Conservation (phyloP, 495 filamentous ascomycete genomes). For the Aspergillus affinis region DNA sequence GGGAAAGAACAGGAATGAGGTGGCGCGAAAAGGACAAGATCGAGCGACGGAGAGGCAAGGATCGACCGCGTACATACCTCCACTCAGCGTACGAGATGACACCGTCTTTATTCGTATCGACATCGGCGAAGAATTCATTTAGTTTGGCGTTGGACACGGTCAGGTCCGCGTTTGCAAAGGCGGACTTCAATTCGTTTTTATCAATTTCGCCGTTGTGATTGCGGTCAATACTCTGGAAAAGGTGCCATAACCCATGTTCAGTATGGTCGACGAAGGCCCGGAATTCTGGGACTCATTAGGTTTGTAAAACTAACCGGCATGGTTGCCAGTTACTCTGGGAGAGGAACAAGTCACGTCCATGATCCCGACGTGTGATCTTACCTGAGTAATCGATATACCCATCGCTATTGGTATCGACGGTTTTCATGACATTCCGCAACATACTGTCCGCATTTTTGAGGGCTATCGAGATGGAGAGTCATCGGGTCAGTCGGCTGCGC, state of each 20-base stretch:
- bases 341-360: constrained; percentile 9
- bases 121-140: constrained; percentile 81
- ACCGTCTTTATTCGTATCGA: constrained; percentile 87
- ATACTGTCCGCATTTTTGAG: constrained; percentile 92
- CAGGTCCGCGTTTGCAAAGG: constrained; percentile 77
- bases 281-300: constrained; percentile 66
- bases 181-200: constrained; percentile 74
- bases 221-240: constrained; percentile 86
- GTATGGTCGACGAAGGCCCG: constrained; percentile 81
- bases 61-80: constrained; percentile 63
- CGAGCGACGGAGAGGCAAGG: background rate
- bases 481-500: constrained; percentile 29
- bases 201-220: constrained; percentile 87
- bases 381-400: constrained; percentile 88
- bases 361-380: constrained; percentile 42
- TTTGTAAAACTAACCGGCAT: constrained; percentile 19
- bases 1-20: background rate
- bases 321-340: constrained; percentile 13
- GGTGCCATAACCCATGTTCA: constrained; percentile 72
- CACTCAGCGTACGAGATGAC: constrained; percentile 91
- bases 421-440: constrained; percentile 71
- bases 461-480: constrained; percentile 50
- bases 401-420: constrained; percentile 83
- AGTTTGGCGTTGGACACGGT: constrained; percentile 74
- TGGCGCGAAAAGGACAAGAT: background rate